phyloP scores from a whole-genome alignment of 495 filamentous ascomycete species.

The Penicillium manginii region DNA sequence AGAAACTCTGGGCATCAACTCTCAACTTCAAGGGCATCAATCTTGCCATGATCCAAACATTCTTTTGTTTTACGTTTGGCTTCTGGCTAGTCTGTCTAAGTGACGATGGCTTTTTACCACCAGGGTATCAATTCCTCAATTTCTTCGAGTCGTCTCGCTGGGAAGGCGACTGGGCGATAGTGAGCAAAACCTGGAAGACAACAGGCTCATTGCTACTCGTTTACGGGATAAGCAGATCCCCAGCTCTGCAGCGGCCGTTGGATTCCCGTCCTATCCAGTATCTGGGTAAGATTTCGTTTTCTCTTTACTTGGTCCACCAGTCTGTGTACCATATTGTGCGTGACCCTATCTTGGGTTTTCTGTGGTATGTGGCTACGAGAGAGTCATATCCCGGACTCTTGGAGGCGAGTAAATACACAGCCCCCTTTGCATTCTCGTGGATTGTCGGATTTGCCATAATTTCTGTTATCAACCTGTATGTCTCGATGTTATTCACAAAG shows the following conservation, averaged over 20 bases:
- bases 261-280: slow-evolving; percentile 28
- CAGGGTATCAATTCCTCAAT: slow-evolving; percentile 15
- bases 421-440: slow-evolving; percentile 20
- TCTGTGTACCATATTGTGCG: slow-evolving; percentile 25
- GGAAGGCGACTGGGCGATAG: slow-evolving; percentile 11
- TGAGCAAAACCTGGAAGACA: slow-evolving; percentile 20
- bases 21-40: slow-evolving; percentile 3
- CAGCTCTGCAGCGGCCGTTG: slow-evolving; percentile 19
- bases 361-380: slow-evolving; percentile 22
- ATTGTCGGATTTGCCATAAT: slow-evolving; percentile 12
- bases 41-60: slow-evolving; percentile 3
- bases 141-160: slow-evolving; percentile 14
- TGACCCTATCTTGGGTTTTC: slow-evolving; percentile 15
- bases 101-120: slow-evolving; percentile 12
- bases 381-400: slow-evolving; percentile 8
- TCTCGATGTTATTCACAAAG: slow-evolving; percentile 12
- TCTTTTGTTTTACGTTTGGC: slow-evolving; percentile 13
- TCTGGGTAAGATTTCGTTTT: slow-evolving; percentile 35
- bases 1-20: background rate
- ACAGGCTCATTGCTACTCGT: slow-evolving; percentile 14
- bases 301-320: slow-evolving; percentile 30
- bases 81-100: slow-evolving; percentile 16
- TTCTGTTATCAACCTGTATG: slow-evolving; percentile 13
- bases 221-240: slow-evolving; percentile 22
- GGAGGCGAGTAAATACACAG: slow-evolving; percentile 7